These are phyloP conservation scores for Skeletonema costatum DNA, from an alignment of 108 stramenopile genomes.

Conservation along the genomic window DNA sequence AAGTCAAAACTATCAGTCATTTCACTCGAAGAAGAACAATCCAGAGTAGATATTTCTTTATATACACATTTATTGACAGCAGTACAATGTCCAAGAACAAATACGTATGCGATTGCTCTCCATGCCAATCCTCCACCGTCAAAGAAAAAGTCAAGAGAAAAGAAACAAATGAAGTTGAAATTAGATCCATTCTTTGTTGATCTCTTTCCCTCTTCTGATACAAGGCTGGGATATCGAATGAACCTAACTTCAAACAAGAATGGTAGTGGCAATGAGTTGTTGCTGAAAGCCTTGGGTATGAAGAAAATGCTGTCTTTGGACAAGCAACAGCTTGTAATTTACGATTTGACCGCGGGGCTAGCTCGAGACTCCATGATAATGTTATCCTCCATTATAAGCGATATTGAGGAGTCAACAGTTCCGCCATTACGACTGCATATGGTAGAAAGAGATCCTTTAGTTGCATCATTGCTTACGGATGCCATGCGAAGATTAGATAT, in stretches of 20 bases:
- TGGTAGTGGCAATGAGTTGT: slow-evolving; percentile 53
- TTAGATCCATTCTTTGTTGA: slow-evolving; percentile 59
- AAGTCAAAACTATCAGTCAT: neutral
- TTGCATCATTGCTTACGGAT: slow-evolving; percentile 65
- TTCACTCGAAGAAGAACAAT: neutral
- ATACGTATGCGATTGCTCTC: slow-evolving; percentile 28
- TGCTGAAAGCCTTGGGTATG: slow-evolving; percentile 61
- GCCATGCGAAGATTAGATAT: slow-evolving; percentile 63
- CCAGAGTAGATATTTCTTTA: neutral
- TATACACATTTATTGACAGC: slow-evolving; percentile 33
- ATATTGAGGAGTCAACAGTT: neutral
- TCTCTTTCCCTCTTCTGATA: slow-evolving; percentile 58
- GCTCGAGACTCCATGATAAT: slow-evolving; percentile 77
- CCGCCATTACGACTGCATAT: slow-evolving; percentile 48
- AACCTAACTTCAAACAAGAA: neutral
- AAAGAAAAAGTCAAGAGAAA: slow-evolving; percentile 1
- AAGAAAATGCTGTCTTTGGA: slow-evolving; percentile 34
- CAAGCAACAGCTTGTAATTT: slow-evolving; percentile 35
- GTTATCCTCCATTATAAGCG: slow-evolving; percentile 34
- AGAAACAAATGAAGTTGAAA: neutral
- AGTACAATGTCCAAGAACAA: slow-evolving; percentile 23
- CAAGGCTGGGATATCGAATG: slow-evolving; percentile 56
- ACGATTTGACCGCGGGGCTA: slow-evolving; percentile 88
- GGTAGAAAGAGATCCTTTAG: slow-evolving; percentile 82
- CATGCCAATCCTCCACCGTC: slow-evolving; percentile 7